These are phyloP conservation scores for Thyridium curvatum DNA, from an alignment of 2,329 filamentous ascomycete species.

Conservation along the genomic window DNA sequence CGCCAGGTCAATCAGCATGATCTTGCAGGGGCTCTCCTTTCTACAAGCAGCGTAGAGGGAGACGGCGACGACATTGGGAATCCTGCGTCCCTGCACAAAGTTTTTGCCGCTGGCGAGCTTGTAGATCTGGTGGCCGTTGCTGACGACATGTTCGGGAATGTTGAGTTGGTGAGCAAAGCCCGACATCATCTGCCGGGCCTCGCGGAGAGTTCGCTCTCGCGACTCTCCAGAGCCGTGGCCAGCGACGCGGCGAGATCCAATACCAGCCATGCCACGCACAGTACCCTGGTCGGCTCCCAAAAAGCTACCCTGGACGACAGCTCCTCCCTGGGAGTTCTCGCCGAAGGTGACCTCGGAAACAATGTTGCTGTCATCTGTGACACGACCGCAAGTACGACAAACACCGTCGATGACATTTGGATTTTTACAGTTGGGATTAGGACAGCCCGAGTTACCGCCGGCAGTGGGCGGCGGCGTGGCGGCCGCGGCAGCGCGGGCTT, in stretches of 20 bases:
- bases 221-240: slow-evolving; percentile 48
- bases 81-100: slow-evolving; percentile 80
- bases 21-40: slow-evolving; percentile 66
- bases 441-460: slow-evolving; percentile 35
- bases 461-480: slow-evolving; percentile 19
- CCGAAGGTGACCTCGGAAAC: slow-evolving; percentile 90
- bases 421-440: slow-evolving; percentile 54
- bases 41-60: slow-evolving; percentile 87
- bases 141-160: slow-evolving; percentile 55
- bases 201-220: slow-evolving; percentile 53
- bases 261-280: slow-evolving; percentile 56
- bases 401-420: slow-evolving; percentile 59
- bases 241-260: slow-evolving; percentile 52
- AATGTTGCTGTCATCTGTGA: slow-evolving; percentile 81
- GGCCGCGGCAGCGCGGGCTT: slow-evolving; percentile 10
- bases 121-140: slow-evolving; percentile 66
- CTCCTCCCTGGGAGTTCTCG: slow-evolving; percentile 77
- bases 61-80: slow-evolving; percentile 81
- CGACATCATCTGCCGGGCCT: slow-evolving; percentile 52
- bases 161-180: slow-evolving; percentile 55
- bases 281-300: slow-evolving; percentile 81
- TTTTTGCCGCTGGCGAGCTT: slow-evolving; percentile 68
- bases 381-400: slow-evolving; percentile 78
- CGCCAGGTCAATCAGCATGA: slow-evolving; percentile 94
- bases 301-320: slow-evolving; percentile 84